Base-by-base conservation (phyloP, 2,329 filamentous ascomycete species). In the Geosmithia putterillii region DNA sequence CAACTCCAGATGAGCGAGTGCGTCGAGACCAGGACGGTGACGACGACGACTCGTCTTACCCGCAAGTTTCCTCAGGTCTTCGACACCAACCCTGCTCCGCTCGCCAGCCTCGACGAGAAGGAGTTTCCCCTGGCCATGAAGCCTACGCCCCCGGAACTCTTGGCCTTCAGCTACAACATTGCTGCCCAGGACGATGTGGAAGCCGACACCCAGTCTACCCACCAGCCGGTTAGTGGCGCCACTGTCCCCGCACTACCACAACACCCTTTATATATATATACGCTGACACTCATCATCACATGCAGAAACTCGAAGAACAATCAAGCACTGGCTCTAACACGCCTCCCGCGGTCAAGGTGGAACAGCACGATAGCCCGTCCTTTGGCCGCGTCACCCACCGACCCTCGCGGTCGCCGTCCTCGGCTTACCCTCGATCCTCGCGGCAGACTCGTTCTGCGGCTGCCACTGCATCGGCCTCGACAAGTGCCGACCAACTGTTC, bases 21-120 rank as follows among this genome's bases (percentile, higher is more conserved):
- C 51, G 74, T 81, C 54, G 78, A 81, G 62, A 81, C 77, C 15
- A 81, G 77, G 59, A 81, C 76, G 10, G 79, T 95, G 48, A 95
- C 89, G 2, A 95, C 90, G 0, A 95, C 89, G 0, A 95, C 88
- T 1, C 94, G 87, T 1, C 94, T 89, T 2, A 86, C 87, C 50
- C 81, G 60, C 72, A 86, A 63, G 62, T 94, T 92, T 51, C 89
- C 90, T 40, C 87, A 87, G n/a, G 70, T 95, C 45, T 71, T 86
- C 44, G 78, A 95, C 51, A 80, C 79, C 50, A 76, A 85, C 46
- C 83, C 86, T 20, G 76, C 77, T 43, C 76, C 79, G 42, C 72
- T 88, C 28, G 69, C 75, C 46, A 74, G 81, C 43, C 76, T 95
- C 45, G 88, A 96, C 61, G 73, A 83, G 14, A 94, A 94, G 59